Base-by-base conservation (phyloP, 805 yeast species). In the Torulaspora franciscae region DNA sequence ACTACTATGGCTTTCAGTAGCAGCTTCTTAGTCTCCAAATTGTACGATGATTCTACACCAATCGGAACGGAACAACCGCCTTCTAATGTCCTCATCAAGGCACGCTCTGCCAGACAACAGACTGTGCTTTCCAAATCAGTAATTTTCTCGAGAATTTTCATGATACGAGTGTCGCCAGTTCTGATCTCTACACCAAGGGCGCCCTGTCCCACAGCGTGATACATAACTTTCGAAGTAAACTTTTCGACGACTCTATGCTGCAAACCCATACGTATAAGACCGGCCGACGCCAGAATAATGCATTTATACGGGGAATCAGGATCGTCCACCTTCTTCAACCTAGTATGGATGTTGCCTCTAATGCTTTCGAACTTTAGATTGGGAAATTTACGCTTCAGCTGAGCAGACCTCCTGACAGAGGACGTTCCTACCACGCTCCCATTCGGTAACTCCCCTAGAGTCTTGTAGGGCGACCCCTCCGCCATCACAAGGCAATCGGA, bases 51-150 rank as follows among this genome's bases (percentile, higher is more conserved):
- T 51, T 80, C 76, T 24, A 88, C 96, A 42, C 99, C 99, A 52
- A 93, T 85, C 6, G 99, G 99, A 13, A 93, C 97, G 1, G 96
- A 87, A 67, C 99, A 93, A 7, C 99, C 99, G 49, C 98, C 99
- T 69, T 93, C 98, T 48, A 93, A 74, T 19, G 84, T 74, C 65
- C 91, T 76, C 86, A 93, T 79, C 50, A 93, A 69, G 6, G 91
- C 73, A 57, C 99, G 76, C 67, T 93, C 99, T 3, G 96, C 95
- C 6, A 80, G 65, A 65, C 98, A 90, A 55, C 95, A 75, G 48
- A 80, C 67, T 1, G 89, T 76, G 3, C 95, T 75, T 5, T 78
- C 73, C 34, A 69, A 64, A 63, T 89, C 82, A 55, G 81, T 82
- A 49, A 91, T 78, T 46, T 77, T 72, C 13, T 73, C 65, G 55